phyloP scores from a whole-genome alignment of 2,329 filamentous ascomycete species.

The Sarocladiaceae sp. region DNA sequence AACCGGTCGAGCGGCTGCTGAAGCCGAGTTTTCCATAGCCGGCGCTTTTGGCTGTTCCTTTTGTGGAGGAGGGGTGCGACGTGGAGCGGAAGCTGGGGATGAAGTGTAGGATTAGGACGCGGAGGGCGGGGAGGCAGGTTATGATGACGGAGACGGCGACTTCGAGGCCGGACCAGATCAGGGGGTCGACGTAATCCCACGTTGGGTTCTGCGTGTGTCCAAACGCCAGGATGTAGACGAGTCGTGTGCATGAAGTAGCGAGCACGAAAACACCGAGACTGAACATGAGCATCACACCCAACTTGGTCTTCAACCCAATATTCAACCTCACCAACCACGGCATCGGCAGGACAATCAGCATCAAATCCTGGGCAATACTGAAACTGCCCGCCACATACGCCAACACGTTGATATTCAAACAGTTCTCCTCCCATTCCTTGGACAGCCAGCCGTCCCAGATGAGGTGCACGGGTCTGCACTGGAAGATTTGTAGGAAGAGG shows the following conservation, averaged over 20 bases:
- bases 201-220: constrained; percentile 31
- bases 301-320: constrained; percentile 36
- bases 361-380: constrained; percentile 42
- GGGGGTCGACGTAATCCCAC: constrained; percentile 35
- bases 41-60: not conserved
- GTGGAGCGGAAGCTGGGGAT: not conserved
- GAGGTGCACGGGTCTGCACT: constrained; percentile 34
- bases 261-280: constrained; percentile 38
- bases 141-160: constrained; percentile 37
- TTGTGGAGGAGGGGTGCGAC: not conserved
- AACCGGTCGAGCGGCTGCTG: not conserved
- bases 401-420: constrained; percentile 22
- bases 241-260: constrained; percentile 29
- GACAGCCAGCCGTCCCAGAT: constrained; percentile 23
- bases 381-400: constrained; percentile 39
- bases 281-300: constrained; percentile 38
- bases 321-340: constrained; percentile 34
- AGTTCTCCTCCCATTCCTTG: constrained; percentile 12
- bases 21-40: constrained; percentile 10
- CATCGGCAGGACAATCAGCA: constrained; percentile 39
- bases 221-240: constrained; percentile 29
- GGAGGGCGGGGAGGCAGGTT: constrained; percentile 35
- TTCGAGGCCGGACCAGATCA: constrained; percentile 41
- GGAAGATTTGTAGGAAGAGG: constrained; percentile 33
- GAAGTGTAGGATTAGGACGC: constrained; percentile 22